Evolutionary conservation across 768 basidiomycete species (phyloP).

Genomic region (Chalciporus pseudorubinellus): DNA sequence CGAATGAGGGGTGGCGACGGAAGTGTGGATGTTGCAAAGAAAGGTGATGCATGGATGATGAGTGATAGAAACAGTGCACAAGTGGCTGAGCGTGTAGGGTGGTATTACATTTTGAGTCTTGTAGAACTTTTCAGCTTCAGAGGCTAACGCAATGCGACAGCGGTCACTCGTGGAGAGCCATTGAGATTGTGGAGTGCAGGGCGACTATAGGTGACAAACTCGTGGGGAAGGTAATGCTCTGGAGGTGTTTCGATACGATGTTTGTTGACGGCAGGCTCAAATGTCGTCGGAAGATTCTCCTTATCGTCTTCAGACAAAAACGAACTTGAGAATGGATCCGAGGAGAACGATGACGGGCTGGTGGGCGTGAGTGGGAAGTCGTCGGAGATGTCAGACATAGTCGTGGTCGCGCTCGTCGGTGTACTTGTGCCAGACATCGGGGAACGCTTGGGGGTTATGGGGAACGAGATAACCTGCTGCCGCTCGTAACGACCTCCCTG

Average conservation of each 20-base stretch:
- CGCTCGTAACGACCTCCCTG: conserved; percentile 74
- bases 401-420: conserved; percentile 72
- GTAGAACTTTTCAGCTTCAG: conserved; percentile 51
- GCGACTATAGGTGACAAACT: conserved; percentile 77
- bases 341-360: conserved; percentile 52
- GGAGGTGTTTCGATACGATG: conserved; percentile 63
- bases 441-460: conserved; percentile 56
- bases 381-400: conserved; percentile 72
- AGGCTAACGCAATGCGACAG: conserved; percentile 55
- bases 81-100: conserved; percentile 62
- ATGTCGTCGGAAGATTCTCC: conserved; percentile 71
- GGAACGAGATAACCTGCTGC: conserved; percentile 47
- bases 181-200: conserved; percentile 78
- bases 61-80: conserved; percentile 63
- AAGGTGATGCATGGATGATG: conserved; percentile 64
- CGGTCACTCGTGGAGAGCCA: conserved; percentile 50
- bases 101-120: conserved; percentile 75
- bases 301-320: conserved; percentile 71
- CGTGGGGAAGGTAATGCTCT: conserved; percentile 78
- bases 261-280: conserved; percentile 74
- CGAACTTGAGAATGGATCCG: conserved; percentile 52
- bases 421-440: conserved; percentile 57
- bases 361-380: conserved; percentile 84
- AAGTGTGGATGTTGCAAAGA: conserved; percentile 59
- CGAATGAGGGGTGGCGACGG: conserved; percentile 42